These are phyloP conservation scores for Rosa chinensis DNA, from an alignment of 306 rosid genomes.

Conservation along the genomic window DNA sequence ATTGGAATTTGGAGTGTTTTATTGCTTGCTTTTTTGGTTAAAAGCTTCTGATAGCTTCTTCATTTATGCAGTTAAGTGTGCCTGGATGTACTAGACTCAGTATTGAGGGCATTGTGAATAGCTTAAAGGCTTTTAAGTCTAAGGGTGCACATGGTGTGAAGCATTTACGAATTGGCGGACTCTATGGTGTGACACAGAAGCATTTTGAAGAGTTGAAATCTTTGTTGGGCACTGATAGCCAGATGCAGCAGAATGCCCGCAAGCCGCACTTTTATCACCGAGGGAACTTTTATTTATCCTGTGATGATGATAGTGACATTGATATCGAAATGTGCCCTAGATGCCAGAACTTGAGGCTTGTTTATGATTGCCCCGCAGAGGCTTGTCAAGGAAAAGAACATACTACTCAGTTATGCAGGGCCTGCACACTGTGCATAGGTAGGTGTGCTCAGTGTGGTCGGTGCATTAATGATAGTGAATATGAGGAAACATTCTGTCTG, in stretches of 20 bases:
- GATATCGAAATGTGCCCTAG: conserved; percentile 83
- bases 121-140: conserved; percentile 62
- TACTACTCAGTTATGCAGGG: conserved; percentile 61
- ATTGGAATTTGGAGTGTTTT: neutral
- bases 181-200: conserved; percentile 61
- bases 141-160: conserved; percentile 55
- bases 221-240: conserved; percentile 58
- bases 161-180: conserved; percentile 81
- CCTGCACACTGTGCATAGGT: conserved; percentile 72
- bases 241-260: conserved; percentile 44
- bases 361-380: conserved; percentile 82
- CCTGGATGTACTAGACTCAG: conserved; percentile 93
- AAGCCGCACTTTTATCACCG: conserved; percentile 67
- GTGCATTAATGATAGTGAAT: conserved; percentile 75
- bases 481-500: conserved; percentile 85
- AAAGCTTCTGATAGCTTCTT: conserved; percentile 20
- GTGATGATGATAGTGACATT: conserved; percentile 64
- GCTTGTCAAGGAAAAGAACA: conserved; percentile 57
- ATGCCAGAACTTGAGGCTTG: conserved; percentile 76
- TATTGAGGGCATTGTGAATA: conserved; percentile 66
- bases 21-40: neutral
- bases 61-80: conserved; percentile 65
- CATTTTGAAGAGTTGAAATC: conserved; percentile 73
- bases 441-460: conserved; percentile 84
- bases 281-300: conserved; percentile 60